Evolutionary conservation across 225 moss, liverwort and hornwort genomes (phyloP).

Genomic region (Lunularia cruciata): DNA sequence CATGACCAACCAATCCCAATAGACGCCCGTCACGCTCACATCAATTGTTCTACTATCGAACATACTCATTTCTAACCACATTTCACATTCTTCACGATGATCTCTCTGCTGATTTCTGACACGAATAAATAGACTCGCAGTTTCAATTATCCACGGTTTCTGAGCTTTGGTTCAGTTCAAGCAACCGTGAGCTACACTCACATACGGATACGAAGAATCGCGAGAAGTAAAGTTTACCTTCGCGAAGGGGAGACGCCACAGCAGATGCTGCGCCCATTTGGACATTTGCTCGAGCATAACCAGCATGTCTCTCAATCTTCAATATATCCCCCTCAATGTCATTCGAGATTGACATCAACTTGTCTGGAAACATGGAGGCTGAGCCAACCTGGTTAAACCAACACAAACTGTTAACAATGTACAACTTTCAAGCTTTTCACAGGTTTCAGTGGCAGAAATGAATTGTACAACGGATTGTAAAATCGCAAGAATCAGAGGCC

Average conservation of each 20-base stretch:
- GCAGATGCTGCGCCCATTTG: conserved; percentile 15
- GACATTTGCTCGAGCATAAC: conserved; percentile 19
- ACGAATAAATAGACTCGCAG: too few species aligned
- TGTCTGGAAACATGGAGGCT: conserved; percentile 24
- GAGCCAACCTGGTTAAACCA: conserved; percentile 8
- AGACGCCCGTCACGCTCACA: neutral
- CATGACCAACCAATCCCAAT: neutral
- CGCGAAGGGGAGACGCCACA: conserved; percentile 24
- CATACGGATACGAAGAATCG: neutral
- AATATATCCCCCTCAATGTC: conserved; percentile 15
- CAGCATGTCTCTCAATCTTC: conserved; percentile 18
- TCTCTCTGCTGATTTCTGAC: too few species aligned
- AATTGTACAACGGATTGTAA: too few species aligned
- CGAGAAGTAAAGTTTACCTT: conserved; percentile 3
- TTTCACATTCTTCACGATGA: neutral
- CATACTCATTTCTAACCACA: neutral
- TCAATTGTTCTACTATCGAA: too few species aligned
- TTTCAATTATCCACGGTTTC: too few species aligned
- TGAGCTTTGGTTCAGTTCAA: neutral
- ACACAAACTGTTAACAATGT: neutral
- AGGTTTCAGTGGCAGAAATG: too few species aligned
- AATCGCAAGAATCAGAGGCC: too few species aligned
- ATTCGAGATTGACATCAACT: conserved; percentile 21
- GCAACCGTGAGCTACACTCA: neutral
- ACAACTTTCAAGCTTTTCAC: too few species aligned